phyloP scores from a whole-genome alignment of 495 filamentous ascomycete genomes.

The Penicillium turbatum region DNA sequence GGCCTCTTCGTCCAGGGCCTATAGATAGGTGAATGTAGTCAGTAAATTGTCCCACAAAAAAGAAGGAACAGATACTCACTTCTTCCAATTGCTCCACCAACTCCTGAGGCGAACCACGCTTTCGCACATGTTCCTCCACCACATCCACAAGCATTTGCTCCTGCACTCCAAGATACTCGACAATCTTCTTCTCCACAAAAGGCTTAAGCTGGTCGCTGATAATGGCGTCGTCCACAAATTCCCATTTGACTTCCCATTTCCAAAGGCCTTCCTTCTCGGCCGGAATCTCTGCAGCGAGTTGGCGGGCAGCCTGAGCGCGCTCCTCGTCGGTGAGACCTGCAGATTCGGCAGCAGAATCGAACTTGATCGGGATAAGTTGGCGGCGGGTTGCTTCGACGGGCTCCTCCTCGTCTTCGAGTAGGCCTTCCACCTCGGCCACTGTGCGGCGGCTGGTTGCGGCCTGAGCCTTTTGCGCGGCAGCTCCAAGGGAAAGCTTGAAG shows the following conservation, averaged over 20 bases:
- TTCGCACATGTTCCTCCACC: slow-evolving; percentile 81
- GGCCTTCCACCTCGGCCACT: slow-evolving; percentile 86
- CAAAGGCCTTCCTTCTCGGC: slow-evolving; percentile 82
- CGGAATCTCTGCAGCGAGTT: slow-evolving; percentile 86
- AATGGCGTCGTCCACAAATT: slow-evolving; percentile 80
- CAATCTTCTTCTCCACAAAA: slow-evolving; percentile 96
- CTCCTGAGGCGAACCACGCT: slow-evolving; percentile 69
- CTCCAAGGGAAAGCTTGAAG: slow-evolving; percentile 91
- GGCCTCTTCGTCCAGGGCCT: slow-evolving; percentile 93
- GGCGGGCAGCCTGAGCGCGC: slow-evolving; percentile 67
- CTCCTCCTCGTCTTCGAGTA: slow-evolving; percentile 93
- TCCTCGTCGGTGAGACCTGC: slow-evolving; percentile 78
- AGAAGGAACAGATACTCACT: slow-evolving; percentile 49
- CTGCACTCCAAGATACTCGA: slow-evolving; percentile 93
- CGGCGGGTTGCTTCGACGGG: slow-evolving; percentile 65
- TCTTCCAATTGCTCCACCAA: slow-evolving; percentile 80
- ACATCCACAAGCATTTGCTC: slow-evolving; percentile 94
- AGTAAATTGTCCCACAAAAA: slow-evolving; percentile 21
- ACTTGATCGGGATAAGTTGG: slow-evolving; percentile 86
- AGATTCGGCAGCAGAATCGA: slow-evolving; percentile 68
- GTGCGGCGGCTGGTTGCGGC: slow-evolving; percentile 72
- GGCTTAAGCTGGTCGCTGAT: slow-evolving; percentile 84
- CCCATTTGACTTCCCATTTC: slow-evolving; percentile 91
- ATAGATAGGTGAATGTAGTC: slow-evolving; percentile 19
- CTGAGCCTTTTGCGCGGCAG: slow-evolving; percentile 76